Evolutionary conservation across 2,329 filamentous ascomycete genomes (phyloP).

Genomic region (Colletotrichum zoysiae): DNA sequence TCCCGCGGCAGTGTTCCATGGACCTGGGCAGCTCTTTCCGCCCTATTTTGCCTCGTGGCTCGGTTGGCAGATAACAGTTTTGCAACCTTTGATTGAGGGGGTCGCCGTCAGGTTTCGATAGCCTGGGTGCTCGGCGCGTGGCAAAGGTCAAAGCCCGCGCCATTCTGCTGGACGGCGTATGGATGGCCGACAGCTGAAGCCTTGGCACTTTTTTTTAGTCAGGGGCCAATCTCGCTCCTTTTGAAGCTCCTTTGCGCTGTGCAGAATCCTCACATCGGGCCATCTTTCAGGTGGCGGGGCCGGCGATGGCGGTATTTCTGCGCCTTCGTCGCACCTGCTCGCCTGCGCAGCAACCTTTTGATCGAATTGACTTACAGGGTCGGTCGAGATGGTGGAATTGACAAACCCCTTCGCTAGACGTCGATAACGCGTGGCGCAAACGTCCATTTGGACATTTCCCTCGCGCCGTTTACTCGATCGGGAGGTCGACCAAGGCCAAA

Average conservation of each 20-base stretch:
- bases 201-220: conserved; percentile 16
- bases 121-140: conserved; percentile 10
- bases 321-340: neutral
- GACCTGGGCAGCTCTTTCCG: neutral
- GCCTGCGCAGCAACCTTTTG: neutral
- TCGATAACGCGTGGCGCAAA: neutral
- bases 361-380: neutral
- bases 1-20: conserved; percentile 2
- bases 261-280: neutral
- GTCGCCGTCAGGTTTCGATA: conserved; percentile 27
- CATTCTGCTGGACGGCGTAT: conserved; percentile 5
- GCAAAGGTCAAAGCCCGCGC: conserved; percentile 26
- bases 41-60: conserved; percentile 8
- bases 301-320: neutral
- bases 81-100: conserved; percentile 6
- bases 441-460: neutral
- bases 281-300: neutral
- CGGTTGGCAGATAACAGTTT: neutral
- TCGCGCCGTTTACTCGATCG: conserved; percentile 20
- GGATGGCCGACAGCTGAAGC: conserved; percentile 28
- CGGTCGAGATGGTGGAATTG: neutral
- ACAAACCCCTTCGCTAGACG: neutral
- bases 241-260: neutral
- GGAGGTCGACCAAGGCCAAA: neutral
- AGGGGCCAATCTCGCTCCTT: conserved; percentile 26